These are phyloP conservation scores for Atkinsonella texensis DNA, from an alignment of 2,329 filamentous ascomycete genomes.

Conservation along the genomic window DNA sequence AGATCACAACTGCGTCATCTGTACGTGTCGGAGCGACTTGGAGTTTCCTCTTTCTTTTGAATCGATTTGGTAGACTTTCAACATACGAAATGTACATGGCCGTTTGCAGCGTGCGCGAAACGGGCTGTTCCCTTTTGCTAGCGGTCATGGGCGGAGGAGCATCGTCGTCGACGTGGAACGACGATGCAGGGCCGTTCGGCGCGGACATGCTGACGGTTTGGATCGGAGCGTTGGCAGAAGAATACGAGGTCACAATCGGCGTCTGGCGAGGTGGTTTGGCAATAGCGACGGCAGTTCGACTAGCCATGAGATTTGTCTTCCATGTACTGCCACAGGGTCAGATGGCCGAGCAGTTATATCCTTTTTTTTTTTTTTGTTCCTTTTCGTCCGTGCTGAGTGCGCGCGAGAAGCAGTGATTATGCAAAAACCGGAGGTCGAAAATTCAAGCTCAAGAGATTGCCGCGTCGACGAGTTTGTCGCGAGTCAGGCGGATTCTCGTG, in stretches of 20 bases:
- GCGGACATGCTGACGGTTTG: conserved; percentile 1
- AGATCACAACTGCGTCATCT: neutral
- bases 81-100: conserved; percentile 22
- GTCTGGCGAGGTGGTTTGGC: neutral
- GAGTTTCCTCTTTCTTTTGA: neutral
- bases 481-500: no score
- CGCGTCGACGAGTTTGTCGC: no score
- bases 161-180: conserved; percentile 15
- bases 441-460: no score
- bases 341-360: no score
- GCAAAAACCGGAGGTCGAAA: no score
- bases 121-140: neutral
- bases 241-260: neutral
- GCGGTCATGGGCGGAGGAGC: conserved; percentile 7
- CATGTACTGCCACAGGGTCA: neutral
- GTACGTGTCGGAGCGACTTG: neutral
- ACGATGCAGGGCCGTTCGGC: neutral
- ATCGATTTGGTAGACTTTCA: neutral
- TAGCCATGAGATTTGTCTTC: neutral
- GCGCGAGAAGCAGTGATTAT: neutral
- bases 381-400: neutral
- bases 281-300: neutral
- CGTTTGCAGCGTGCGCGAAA: conserved; percentile 18
- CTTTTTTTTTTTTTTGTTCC: neutral
- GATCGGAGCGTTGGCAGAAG: neutral